Base-by-base conservation (phyloP, 441 rosid genomes). In the Populus tomentosa region DNA sequence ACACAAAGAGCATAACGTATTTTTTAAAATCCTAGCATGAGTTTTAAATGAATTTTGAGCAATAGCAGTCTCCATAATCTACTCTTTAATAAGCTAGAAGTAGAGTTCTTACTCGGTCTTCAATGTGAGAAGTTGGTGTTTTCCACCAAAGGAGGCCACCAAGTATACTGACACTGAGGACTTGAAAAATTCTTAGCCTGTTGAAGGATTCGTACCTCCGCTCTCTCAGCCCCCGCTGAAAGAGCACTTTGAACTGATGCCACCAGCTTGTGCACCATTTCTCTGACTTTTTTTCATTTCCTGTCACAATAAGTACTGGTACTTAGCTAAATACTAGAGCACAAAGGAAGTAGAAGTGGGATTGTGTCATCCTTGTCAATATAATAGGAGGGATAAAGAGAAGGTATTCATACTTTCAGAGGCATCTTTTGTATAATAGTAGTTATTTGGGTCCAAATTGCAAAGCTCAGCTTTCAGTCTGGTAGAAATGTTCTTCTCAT, bases 81-180 rank as follows among this genome's bases (percentile, higher is more conserved):
- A 9, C 26, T 8, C 0, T 0, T 0, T 62, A 63, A 62, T 33
- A 53, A 74, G 71, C 21, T 40, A 46, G 74, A 46, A 64, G 38
- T 4, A 53, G 70, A 26, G 59, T 14, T 38, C 89, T 85, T 86
- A 95, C 98, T 2, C 94, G 89, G 80, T 95, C 98, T 64, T 86
- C 88, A 14, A 95, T 84, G 85, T 90, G 98, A 82, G 97, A 95
- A 75, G 88, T 62, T 23, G 98, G 98, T 33, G 98, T 95, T 10
- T 86, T 90, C 98, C 98, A 93, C 98, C 98, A 95, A 36, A 95
- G 83, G 50, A 95, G 96, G 40, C 98, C 98, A 21, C 98, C 98
- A 64, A 95, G 95, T 59, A 87, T 75, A 20, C 97, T 97, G 2
- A 95, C 98, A 46, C 98, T 95, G 76, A 93, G 84, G 84, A 93